Base-by-base conservation (phyloP, 208 protist genomes). In the Trypanosoma avium region DNA sequence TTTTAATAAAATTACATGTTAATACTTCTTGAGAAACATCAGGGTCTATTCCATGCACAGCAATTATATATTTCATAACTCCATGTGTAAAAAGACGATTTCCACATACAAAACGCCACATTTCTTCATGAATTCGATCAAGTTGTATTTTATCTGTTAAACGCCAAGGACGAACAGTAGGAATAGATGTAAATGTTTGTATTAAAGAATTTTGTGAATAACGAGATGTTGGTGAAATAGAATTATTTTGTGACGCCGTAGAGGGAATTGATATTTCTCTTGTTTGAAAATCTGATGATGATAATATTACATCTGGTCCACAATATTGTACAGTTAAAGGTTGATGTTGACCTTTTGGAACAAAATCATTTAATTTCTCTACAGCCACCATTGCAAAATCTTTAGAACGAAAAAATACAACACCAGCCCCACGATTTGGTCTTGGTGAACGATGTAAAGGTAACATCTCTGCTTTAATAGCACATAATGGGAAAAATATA, bases 331-430 rank as follows among this genome's bases (percentile, higher is more conserved):
- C 89, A 19, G 69, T 54, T 4, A 95, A 78, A 36, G 75, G 78
- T 61, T 92, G 78, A 56, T 88, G 81, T 58, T 95, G 88, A 22
- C 85, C 71, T 45, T 86, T 67, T 7, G 89, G 85, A 6, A 89
- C 85, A 65, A 95, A 95, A 61, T 92, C 69, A 72, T 92, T 58
- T 9, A 91, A 73, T 61, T 90, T 95, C 65, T 95, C 79, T 13
- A 92, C 82, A 4, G 77, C 89, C 6, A 90, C 71, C 70, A 81
- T 77, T 19, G 86, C 89, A 61, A 86, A 88, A 40, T 75, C 77
- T 36, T 82, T 82, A 19, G 67, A 71, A 5, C 60, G 26, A 42
- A 91, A 95, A 73, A 92, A 91, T 32, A 95, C 89, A 12, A 85
- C 82, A 13, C 89, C 89, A 46, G 77, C 72, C 35, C 81, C 67